Conservation (phyloP, 1,284 basidiomycete species). For the Leccinum fallax region DNA sequence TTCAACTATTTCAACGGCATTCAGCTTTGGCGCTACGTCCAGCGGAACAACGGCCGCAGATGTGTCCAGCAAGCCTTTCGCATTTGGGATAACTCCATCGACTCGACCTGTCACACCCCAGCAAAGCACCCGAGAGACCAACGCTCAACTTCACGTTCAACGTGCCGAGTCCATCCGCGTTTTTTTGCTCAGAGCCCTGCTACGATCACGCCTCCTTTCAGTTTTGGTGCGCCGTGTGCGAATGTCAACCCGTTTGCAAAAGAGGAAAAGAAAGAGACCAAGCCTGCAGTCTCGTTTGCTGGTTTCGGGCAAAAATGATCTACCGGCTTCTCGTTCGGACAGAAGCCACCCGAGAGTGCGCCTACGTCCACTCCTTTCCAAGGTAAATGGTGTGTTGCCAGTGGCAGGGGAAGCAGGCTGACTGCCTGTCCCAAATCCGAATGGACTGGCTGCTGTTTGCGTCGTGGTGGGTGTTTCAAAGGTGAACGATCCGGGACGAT, state of each 20-base stretch:
- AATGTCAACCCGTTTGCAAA: slow-evolving; percentile 35
- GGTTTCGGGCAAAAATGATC: slow-evolving; percentile 34
- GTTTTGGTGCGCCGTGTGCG: slow-evolving; percentile 26
- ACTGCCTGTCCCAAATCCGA: too few relatives aligned
- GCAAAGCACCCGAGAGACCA: slow-evolving; percentile 38
- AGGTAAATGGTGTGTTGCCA: too few relatives aligned
- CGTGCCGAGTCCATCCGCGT: slow-evolving; percentile 35
- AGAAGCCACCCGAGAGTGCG: too few relatives aligned
- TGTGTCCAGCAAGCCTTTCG: slow-evolving; percentile 35
- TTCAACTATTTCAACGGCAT: slow-evolving; percentile 32
- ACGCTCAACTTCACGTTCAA: slow-evolving; percentile 50
- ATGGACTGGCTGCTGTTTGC: too few relatives aligned
- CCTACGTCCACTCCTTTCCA: too few relatives aligned
- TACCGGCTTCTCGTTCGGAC: background rate
- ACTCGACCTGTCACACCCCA: slow-evolving; percentile 52
- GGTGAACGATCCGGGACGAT: too few relatives aligned
- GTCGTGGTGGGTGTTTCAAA: too few relatives aligned
- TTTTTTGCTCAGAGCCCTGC: slow-evolving; percentile 43
- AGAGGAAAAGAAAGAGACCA: slow-evolving; percentile 36
- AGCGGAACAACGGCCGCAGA: slow-evolving; percentile 32
- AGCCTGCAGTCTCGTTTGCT: slow-evolving; percentile 29
- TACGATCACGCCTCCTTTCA: slow-evolving; percentile 34
- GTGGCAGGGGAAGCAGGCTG: too few relatives aligned
- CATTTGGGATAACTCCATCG: slow-evolving; percentile 30
- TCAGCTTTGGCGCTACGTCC: slow-evolving; percentile 35